Conservation (phyloP, 768 basidiomycete species). For the Trametes maxima region DNA sequence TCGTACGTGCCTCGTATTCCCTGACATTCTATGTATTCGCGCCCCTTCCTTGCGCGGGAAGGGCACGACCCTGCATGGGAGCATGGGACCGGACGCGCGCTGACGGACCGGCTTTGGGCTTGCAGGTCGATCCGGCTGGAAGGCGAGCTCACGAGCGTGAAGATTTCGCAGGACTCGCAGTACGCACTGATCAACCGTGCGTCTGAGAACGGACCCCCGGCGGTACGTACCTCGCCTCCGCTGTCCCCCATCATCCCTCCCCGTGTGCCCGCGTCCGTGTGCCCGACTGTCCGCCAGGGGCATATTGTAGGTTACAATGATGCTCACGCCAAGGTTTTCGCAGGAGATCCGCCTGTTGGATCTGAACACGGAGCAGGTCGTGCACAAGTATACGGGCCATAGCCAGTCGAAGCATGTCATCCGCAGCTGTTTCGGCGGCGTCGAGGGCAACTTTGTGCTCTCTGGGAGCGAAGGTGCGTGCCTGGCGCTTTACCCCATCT, state of each 20-base stretch:
- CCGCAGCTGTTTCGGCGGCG: conserved; percentile 91
- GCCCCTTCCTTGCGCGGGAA: too few relatives aligned
- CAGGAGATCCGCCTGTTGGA: conserved; percentile 93
- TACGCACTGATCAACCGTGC: conserved; percentile 86
- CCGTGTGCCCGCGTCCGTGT: background rate
- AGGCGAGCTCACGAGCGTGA: conserved; percentile 87
- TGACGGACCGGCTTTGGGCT: conserved; percentile 8
- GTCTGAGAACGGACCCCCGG: conserved; percentile 66
- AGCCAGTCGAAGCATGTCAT: conserved; percentile 84
- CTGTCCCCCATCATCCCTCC: background rate
- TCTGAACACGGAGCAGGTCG: conserved; percentile 64
- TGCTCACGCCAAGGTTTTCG: conserved; percentile 19
- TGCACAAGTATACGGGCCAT: conserved; percentile 86
- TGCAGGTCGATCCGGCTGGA: conserved; percentile 66
- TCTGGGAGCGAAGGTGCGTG: conserved; percentile 94
- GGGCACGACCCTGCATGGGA: conserved; percentile 1
- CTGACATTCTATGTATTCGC: background rate
- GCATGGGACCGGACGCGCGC: conserved; percentile 6
- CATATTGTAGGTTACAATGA: background rate
- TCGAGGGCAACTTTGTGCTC: conserved; percentile 84
- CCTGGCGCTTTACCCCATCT: background rate
- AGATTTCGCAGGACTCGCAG: conserved; percentile 82
- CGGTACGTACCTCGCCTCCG: conserved; percentile 21
- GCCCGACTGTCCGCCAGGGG: conserved; percentile 10
- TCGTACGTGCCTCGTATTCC: conserved; percentile 53